Evolutionary conservation across 1,284 basidiomycete genomes (phyloP).

Genomic region (Pascua sp.): DNA sequence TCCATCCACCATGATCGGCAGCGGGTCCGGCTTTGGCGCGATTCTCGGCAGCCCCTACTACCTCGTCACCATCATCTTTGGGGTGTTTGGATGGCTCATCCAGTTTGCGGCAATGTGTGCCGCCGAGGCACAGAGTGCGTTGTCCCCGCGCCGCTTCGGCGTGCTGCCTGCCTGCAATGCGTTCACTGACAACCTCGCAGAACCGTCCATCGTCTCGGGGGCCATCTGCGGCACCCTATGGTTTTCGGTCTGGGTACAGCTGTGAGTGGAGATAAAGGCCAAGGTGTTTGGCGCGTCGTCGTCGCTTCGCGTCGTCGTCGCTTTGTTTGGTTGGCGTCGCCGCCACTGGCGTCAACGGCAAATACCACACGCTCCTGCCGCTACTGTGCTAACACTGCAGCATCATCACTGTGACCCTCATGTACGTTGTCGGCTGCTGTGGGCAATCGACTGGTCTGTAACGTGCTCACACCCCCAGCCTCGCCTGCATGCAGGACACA

Average conservation of each 20-base stretch:
- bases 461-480: background rate
- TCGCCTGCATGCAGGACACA: slow-evolving; percentile 18
- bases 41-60: slow-evolving; percentile 87
- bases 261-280: slow-evolving; percentile 21
- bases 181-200: background rate
- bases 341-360: too few relatives aligned
- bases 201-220: background rate
- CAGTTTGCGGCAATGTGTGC: slow-evolving; percentile 30
- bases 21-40: slow-evolving; percentile 34
- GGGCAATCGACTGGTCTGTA: background rate
- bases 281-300: too few relatives aligned
- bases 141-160: background rate
- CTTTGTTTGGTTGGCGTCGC: too few relatives aligned
- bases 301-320: too few relatives aligned
- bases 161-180: background rate
- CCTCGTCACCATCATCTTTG: slow-evolving; percentile 74
- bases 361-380: background rate
- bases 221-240: slow-evolving; percentile 61
- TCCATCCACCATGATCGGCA: slow-evolving; percentile 25
- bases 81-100: background rate
- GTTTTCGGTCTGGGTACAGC: slow-evolving; percentile 75
- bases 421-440: slow-evolving; percentile 24
- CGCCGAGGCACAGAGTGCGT: slow-evolving; percentile 16
- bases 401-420: slow-evolving; percentile 43
- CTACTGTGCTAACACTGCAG: slow-evolving; percentile 5